phyloP scores from a whole-genome alignment of 345 rosid species.

The Arabidopsis suecica region DNA sequence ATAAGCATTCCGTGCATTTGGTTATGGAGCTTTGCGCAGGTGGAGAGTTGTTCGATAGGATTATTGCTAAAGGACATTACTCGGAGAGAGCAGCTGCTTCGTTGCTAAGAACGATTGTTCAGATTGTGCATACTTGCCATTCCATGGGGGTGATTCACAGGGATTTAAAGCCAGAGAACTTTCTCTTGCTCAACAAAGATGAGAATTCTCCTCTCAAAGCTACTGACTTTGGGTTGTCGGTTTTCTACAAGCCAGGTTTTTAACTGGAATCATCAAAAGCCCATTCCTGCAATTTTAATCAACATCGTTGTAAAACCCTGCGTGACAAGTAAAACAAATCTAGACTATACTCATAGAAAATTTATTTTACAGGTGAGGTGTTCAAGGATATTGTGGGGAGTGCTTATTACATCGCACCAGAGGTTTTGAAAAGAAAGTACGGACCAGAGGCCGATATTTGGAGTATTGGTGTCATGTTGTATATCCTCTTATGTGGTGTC shows the following conservation, averaged over 20 bases:
- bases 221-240: slow-evolving; percentile 72
- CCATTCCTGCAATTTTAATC: neutral
- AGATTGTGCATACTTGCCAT: slow-evolving; percentile 68
- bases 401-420: slow-evolving; percentile 85
- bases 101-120: slow-evolving; percentile 63
- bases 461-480: slow-evolving; percentile 77
- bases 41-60: slow-evolving; percentile 74
- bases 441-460: slow-evolving; percentile 80
- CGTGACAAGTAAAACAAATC: neutral
- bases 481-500: slow-evolving; percentile 65
- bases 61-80: slow-evolving; percentile 72
- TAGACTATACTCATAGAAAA: neutral
- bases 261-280: too few species aligned
- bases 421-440: slow-evolving; percentile 67
- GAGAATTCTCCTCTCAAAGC: slow-evolving; percentile 74
- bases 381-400: slow-evolving; percentile 78
- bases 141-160: slow-evolving; percentile 78
- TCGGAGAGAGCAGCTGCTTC: slow-evolving; percentile 71
- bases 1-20: slow-evolving; percentile 71
- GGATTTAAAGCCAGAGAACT: slow-evolving; percentile 80
- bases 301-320: slow-evolving; percentile 14
- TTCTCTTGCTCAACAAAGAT: slow-evolving; percentile 64
- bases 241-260: slow-evolving; percentile 72
- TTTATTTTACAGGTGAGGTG: slow-evolving; percentile 56
- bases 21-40: slow-evolving; percentile 86